Evolutionary conservation across 2,329 filamentous ascomycete genomes (phyloP).

Genomic region (Decorospora gaudefroyi): DNA sequence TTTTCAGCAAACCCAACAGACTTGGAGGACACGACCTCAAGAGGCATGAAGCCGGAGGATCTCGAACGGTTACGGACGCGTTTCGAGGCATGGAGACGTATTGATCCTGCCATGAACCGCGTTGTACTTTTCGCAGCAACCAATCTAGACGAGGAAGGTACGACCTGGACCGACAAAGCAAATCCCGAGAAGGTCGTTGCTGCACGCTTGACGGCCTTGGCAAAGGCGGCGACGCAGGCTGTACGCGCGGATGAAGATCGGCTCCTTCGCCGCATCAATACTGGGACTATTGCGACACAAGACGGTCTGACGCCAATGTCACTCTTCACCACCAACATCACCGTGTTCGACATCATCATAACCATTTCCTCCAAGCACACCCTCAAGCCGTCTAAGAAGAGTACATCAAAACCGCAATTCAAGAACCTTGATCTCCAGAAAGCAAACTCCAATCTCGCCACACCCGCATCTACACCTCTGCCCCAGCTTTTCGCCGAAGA

Average conservation of each 20-base stretch:
- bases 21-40: slow-evolving; percentile 22
- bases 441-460: slow-evolving; percentile 19
- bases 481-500: slow-evolving; percentile 67
- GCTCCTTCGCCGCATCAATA: slow-evolving; percentile 47
- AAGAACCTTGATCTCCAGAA: slow-evolving; percentile 75
- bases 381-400: slow-evolving; percentile 31
- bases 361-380: slow-evolving; percentile 65
- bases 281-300: background rate
- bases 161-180: slow-evolving; percentile 74
- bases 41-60: slow-evolving; percentile 61
- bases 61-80: slow-evolving; percentile 68
- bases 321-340: slow-evolving; percentile 73
- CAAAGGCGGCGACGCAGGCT: slow-evolving; percentile 66
- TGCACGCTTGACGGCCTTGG: slow-evolving; percentile 78
- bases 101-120: slow-evolving; percentile 86
- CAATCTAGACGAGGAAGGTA: slow-evolving; percentile 74
- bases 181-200: slow-evolving; percentile 81
- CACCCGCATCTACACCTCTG: slow-evolving; percentile 60
- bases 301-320: slow-evolving; percentile 51
- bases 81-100: slow-evolving; percentile 81
- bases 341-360: slow-evolving; percentile 86
- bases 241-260: slow-evolving; percentile 58
- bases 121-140: slow-evolving; percentile 81
- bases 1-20: slow-evolving; percentile 28
- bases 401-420: slow-evolving; percentile 59